Conservation (phyloP, 208 protist genomes). For the Trichomonas tenax region DNA sequence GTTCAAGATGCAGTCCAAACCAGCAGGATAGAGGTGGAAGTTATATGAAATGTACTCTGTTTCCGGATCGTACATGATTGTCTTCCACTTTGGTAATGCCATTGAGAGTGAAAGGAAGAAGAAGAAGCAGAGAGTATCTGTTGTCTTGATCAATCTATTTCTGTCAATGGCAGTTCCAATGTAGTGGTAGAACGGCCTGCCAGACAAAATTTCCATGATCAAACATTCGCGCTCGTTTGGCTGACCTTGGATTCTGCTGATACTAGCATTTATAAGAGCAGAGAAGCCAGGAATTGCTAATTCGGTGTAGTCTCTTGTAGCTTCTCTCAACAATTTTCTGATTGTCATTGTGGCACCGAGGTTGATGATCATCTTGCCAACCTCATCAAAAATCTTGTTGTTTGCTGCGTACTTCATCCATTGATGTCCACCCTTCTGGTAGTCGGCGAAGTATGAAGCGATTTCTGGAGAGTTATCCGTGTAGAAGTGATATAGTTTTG, state of each 20-base stretch:
- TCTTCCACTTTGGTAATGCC: not conserved
- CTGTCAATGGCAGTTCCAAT: not conserved
- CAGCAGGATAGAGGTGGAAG: not conserved
- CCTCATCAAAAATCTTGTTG: not conserved
- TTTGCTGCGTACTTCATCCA: not conserved
- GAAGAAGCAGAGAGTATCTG: not conserved
- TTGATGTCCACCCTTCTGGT: not conserved
- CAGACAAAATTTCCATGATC: not conserved
- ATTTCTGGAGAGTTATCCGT: not conserved
- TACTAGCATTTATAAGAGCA: not conserved
- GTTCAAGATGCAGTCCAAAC: not conserved
- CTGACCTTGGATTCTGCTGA: not conserved
- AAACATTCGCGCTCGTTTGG: not conserved
- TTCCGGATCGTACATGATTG: not conserved
- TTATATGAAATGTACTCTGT: not conserved
- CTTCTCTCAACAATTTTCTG: not conserved
- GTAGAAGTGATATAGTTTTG: not conserved
- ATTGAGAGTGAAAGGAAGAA: not conserved
- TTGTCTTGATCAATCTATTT: not conserved
- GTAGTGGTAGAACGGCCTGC: not conserved
- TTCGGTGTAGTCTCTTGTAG: not conserved
- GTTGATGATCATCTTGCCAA: not conserved
- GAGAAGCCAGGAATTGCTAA: not conserved
- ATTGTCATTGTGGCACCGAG: not conserved
- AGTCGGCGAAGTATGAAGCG: not conserved